Evolutionary conservation across 2,329 filamentous ascomycete species (phyloP).

Genomic region (Ascochyta lentis): DNA sequence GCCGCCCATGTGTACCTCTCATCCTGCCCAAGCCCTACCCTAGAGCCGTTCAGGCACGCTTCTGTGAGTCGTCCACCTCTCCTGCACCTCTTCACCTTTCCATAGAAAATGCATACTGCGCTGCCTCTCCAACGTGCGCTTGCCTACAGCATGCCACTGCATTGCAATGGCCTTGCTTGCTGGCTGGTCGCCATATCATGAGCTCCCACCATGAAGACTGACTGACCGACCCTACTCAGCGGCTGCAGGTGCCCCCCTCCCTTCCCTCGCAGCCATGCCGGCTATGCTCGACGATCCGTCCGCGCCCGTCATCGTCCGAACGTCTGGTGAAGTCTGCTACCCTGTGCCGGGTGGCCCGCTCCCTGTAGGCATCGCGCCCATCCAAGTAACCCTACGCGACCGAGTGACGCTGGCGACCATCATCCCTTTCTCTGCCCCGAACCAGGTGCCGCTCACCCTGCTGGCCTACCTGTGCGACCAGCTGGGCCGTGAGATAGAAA

Average conservation of each 20-base stretch:
- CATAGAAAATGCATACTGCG: not conserved
- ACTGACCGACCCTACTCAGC: not conserved
- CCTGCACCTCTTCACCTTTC: not conserved
- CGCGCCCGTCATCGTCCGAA: conserved; percentile 72
- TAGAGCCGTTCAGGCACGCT: conserved; percentile 12
- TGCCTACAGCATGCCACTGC: not conserved
- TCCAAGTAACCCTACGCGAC: conserved; percentile 82
- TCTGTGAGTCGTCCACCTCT: conserved; percentile 12
- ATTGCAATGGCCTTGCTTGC: not conserved
- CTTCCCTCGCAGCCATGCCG: conserved; percentile 63
- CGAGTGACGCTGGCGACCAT: conserved; percentile 83
- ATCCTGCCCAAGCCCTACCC: conserved; percentile 14
- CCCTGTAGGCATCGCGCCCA: conserved; percentile 72
- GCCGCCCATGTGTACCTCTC: conserved; percentile 19
- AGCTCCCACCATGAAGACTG: not conserved
- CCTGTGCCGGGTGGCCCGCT: conserved; percentile 68
- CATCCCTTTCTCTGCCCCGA: conserved; percentile 78
- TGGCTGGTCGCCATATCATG: not conserved
- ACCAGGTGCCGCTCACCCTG: conserved; percentile 77
- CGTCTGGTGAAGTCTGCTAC: conserved; percentile 70
- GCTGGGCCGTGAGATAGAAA: conserved; percentile 88
- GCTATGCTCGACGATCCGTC: conserved; percentile 80
- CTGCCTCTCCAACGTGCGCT: not conserved
- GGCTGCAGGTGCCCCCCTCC: conserved; percentile 5
- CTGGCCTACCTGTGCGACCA: conserved; percentile 81